Conservation (phyloP, 177 flowering plant species). For the Tripterygium wilfordii region DNA sequence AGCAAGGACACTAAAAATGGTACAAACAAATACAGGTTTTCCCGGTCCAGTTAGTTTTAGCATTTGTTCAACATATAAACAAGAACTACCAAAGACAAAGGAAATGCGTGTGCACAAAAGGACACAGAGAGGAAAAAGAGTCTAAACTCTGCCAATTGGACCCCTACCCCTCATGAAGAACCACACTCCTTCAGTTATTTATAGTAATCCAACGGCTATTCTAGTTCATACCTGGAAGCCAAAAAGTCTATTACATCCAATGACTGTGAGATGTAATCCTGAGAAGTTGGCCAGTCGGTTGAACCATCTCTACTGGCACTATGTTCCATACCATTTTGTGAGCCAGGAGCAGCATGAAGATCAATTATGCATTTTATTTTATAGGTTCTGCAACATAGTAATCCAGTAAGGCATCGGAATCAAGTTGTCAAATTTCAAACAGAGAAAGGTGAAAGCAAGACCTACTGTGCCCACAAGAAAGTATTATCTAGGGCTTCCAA, state of each 20-base stretch:
- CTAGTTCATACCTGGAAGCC: slow-evolving; percentile 72
- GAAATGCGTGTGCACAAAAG: no score
- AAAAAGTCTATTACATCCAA: slow-evolving; percentile 70
- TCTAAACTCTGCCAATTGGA: no score
- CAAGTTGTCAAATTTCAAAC: neutral
- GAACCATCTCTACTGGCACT: slow-evolving; percentile 89
- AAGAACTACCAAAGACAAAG: no score
- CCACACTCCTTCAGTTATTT: no score
- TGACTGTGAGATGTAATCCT: slow-evolving; percentile 56
- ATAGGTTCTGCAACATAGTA: slow-evolving; percentile 45
- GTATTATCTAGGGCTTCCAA: slow-evolving; percentile 81
- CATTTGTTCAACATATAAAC: no score
- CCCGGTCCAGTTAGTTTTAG: no score
- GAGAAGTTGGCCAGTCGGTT: slow-evolving; percentile 57
- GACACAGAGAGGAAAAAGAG: no score
- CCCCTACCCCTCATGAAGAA: no score
- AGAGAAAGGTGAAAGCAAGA: slow-evolving; percentile 22
- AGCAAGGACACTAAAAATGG: no score
- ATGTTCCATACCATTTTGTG: slow-evolving; percentile 94
- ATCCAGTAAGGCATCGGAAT: neutral
- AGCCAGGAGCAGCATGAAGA: slow-evolving; percentile 94
- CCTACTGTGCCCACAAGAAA: slow-evolving; percentile 89
- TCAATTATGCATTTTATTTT: slow-evolving; percentile 78
- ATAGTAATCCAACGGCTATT: no score
- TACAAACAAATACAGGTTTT: no score